Evolutionary conservation across 441 rosid species (phyloP).

Genomic region (Dalechampia spathulata): DNA sequence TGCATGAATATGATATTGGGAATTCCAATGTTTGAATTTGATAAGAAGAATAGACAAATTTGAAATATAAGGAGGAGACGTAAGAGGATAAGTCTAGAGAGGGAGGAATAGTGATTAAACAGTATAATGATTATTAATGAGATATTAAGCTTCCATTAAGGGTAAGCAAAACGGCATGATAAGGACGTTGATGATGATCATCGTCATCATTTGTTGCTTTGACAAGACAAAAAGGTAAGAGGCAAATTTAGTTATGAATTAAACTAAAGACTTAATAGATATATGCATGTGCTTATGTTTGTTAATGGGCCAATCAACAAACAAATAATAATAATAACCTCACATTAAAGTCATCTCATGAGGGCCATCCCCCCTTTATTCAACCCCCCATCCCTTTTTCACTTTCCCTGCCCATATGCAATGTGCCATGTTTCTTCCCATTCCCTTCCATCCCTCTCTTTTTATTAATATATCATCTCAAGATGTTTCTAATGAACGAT

Average conservation of each 20-base stretch:
- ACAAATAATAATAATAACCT: slow-evolving; percentile 4
- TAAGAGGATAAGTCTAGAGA: too few relatives aligned
- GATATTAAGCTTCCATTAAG: slow-evolving; percentile 27
- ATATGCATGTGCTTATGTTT: slow-evolving; percentile 39
- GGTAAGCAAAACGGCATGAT: slow-evolving; percentile 19
- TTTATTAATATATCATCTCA: too few relatives aligned
- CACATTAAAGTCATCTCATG: slow-evolving; percentile 19
- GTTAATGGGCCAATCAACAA: slow-evolving; percentile 30
- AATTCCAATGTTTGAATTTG: too few relatives aligned
- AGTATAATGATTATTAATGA: slow-evolving; percentile 21
- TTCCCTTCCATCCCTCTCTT: not conserved
- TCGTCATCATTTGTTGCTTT: slow-evolving; percentile 28
- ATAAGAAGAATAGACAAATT: too few relatives aligned
- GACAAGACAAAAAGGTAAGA: slow-evolving; percentile 20
- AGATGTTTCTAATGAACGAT: too few relatives aligned
- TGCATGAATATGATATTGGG: too few relatives aligned
- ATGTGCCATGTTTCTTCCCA: slow-evolving; percentile 20
- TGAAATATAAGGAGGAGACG: too few relatives aligned
- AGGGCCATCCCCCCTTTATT: not conserved
- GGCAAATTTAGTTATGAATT: slow-evolving; percentile 23
- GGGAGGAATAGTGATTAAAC: too few relatives aligned
- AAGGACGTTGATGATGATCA: slow-evolving; percentile 10
- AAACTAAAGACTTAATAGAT: slow-evolving; percentile 20
- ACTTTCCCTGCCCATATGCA: slow-evolving; percentile 7
- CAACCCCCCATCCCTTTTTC: not conserved